phyloP scores from a whole-genome alignment of 2,329 filamentous ascomycete species.

The Fusarium tupiense region DNA sequence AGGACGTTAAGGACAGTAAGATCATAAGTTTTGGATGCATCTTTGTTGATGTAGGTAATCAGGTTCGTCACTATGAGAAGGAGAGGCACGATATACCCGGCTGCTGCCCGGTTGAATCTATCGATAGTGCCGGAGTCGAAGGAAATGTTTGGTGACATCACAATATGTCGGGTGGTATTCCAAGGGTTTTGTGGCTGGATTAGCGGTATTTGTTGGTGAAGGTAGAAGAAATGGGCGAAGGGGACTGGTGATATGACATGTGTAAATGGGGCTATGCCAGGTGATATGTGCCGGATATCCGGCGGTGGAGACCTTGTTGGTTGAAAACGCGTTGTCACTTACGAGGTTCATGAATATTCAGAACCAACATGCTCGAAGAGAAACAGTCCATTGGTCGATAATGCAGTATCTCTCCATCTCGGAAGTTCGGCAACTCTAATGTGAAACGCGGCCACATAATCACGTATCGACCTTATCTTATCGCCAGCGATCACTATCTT shows the following conservation, averaged over 20 bases:
- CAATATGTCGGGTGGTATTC: neutral
- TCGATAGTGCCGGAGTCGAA: neutral
- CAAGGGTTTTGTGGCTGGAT: neutral
- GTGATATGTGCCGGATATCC: neutral
- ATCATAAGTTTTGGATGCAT: neutral
- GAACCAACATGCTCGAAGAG: neutral
- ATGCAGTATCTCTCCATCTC: neutral
- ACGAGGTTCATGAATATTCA: neutral
- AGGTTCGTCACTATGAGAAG: neutral
- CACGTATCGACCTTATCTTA: neutral
- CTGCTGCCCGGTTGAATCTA: neutral
- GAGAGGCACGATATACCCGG: neutral
- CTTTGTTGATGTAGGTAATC: neutral
- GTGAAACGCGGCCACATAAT: neutral
- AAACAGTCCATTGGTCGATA: neutral
- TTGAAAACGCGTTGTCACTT: neutral
- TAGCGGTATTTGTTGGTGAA: neutral
- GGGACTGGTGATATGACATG: neutral
- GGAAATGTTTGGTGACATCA: neutral
- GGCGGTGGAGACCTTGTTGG: neutral
- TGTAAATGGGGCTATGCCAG: neutral
- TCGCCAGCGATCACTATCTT: neutral
- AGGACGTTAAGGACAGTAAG: neutral
- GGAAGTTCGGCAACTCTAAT: neutral
- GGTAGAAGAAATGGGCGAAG: neutral